Evolutionary conservation across 2,329 filamentous ascomycete genomes (phyloP), one percentile per base, ranked within the genome.

Genomic region (Xylariaceae sp.): DNA sequence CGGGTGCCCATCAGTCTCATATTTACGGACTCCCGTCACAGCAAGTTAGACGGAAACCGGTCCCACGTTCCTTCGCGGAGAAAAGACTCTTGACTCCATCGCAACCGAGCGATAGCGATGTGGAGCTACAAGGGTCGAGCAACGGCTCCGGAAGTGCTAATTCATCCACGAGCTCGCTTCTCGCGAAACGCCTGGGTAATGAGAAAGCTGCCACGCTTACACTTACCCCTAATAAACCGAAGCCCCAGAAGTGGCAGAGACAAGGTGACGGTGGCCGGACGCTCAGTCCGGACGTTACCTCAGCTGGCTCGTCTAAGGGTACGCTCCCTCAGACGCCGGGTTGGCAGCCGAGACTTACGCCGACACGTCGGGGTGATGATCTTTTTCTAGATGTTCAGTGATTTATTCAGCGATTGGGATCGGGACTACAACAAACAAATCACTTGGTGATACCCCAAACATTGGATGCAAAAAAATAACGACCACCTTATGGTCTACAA

Each of bases 321-420:
- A 66, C 61, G 6, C 67, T 78, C 48, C 79, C 80, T 0, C 72
- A 71, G 42, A 81, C 80, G 44, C 84, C 84, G 0, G 78, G 79
- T 1, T 87, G 85, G 84, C 77, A 85, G 65, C 86, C 86, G 2
- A 81, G 80, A 64, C 68, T 90, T 66, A 90, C 87, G 51, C 88
- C 88, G 2, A 86, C 84, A 58, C 76, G 85, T 61, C 78, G 84
- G 53, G 87, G 88, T 0, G 83, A 87, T 30, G 86, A 89, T 69
- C 68, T 90, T 60, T 87, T 82, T 64, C 68, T 85, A 65, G 80
- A 81, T 64, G 81, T 85, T 62, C 77, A 79, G 61, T 84, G 64
- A 70, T 35, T 39, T 2, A 9, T 2, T 17, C 7, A 42, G 7
- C 23, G 23, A 6, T 30, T 45, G 2, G 42, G 13, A n/a, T 45